Evolutionary conservation across 768 basidiomycete genomes (phyloP).

Genomic region (Mycena haematopus): DNA sequence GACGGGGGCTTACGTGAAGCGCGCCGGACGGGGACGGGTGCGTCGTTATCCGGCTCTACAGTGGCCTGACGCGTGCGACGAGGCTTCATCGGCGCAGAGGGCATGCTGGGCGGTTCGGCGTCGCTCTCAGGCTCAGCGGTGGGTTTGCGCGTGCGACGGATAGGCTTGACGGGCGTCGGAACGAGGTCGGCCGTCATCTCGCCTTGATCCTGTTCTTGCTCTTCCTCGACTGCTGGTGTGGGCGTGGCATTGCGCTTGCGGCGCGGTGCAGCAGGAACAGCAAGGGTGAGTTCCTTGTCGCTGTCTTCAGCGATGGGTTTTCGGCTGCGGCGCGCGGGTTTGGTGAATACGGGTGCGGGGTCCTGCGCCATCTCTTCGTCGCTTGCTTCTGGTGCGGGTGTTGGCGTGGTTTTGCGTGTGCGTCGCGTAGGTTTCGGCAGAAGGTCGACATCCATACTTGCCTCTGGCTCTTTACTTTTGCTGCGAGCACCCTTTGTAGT

Average conservation of each 20-base stretch:
- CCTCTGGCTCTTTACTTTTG: conserved; percentile 12
- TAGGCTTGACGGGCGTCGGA: conserved; percentile 20
- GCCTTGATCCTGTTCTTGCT: neutral
- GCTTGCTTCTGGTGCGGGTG: conserved; percentile 1
- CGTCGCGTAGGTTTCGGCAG: conserved; percentile 8
- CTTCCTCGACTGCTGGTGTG: conserved; percentile 2
- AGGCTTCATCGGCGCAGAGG: conserved; percentile 22
- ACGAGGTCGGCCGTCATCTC: conserved; percentile 13
- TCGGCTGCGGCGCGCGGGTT: conserved; percentile 11
- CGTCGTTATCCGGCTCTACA: conserved; percentile 26
- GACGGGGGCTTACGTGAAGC: conserved; percentile 24
- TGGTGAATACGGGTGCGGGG: conserved; percentile 1
- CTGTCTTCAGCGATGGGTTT: conserved; percentile 18
- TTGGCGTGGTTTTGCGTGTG: conserved; percentile 1
- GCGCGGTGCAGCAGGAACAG: conserved; percentile 1
- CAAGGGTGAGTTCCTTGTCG: conserved; percentile 17
- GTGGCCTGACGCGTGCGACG: conserved; percentile 22
- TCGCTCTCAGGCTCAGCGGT: conserved; percentile 16
- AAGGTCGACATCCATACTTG: conserved; percentile 18
- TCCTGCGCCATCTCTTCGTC: conserved; percentile 16
- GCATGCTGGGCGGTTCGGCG: conserved; percentile 14
- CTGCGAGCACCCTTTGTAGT: neutral
- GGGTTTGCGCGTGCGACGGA: conserved; percentile 36
- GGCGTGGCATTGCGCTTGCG: conserved; percentile 15
- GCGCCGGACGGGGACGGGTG: conserved; percentile 2